Evolutionary conservation across 371 early-diverging fungal species (phyloP), one percentile per base, ranked within the genome.

Genomic region (Nematocida sp.): DNA sequence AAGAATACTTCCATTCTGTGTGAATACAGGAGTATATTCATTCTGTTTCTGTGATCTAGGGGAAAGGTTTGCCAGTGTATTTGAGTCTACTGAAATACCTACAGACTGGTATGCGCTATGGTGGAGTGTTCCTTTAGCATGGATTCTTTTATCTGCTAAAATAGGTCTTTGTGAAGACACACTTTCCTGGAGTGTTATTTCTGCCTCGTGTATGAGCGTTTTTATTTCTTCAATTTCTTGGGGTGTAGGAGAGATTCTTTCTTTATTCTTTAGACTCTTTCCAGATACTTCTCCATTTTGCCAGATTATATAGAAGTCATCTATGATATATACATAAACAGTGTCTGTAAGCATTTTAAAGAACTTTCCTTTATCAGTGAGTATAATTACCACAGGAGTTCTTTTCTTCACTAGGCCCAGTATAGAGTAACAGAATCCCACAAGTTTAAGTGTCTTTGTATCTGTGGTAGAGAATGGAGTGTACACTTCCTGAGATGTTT

Each of bases 281-380:
- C 60, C 60, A 18, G 69, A 40, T 0, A 78, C 44, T 13, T 70
- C 71, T 61, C 71, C 80, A 0, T 71, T 61, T 42, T 78, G 80
- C 80, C 80, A 78, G 62, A 78, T 46, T 1, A 66, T 52, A 33
- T 69, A 78, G 6, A 27, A 52, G 11, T 69, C 45, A 18, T 78
- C 70, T 58, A 66, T 60, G 39, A 78, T 78, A 58, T 78, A 78
- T 15, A 78, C 72, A 60, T 78, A 78, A 4, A 78, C 67, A 5
- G 61, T 45, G 11, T 78, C 80, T 60, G 74, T 78, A 42, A 78
- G 72, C 80, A 78, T 78, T 60, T 78, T 78, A 54, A 78, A 78
- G 62, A 78, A 78, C 61, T 70, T 78, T n/a, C 80, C 80, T 70
- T 57, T 58, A 52, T 78, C 69, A 4, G 80, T 78, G 7, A 78